Evolutionary conservation across 495 filamentous ascomycete species (phyloP), one percentile per base, ranked within the genome.

Genomic region (Saxispiralis lemnorum): DNA sequence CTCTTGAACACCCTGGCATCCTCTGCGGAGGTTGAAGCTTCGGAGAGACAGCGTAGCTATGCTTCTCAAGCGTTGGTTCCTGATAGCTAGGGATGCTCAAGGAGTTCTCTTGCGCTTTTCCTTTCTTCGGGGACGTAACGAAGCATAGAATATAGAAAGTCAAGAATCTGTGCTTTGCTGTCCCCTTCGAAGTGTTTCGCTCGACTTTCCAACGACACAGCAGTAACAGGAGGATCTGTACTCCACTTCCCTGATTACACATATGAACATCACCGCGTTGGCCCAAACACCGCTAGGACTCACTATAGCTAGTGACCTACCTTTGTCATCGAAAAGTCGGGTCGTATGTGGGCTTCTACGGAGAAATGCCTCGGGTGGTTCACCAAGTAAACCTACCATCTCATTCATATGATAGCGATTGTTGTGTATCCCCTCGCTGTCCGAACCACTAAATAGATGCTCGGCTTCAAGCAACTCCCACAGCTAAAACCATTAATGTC

Each of bases 91-190:
- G 55, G 54, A 44, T 64, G 51, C 15, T 35, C 31, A 28, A 62
- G 47, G 39, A 63, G 56, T 38, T 63, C 53, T 14, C 45, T 33
- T 17, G 61, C 60, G 30, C 42, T 59, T 28, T 51, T 47, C 44
- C 61, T 55, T 38, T 56, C 48, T 17, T 60, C 57, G 13, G 60
- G 60, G 21, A 52, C 39, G 60, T 59, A 64, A 35, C 38, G 46
- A 16, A 64, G 48, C 55, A 61, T 62, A 45, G 55, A 56, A 39
- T 52, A 36, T 28, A 63, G 35, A 35, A 64, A 63, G 17, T 53
- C 40, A 7, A 63, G 18, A 37, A 64, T 61, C 38, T 46, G 18
- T 15, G 7, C 31, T 37, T 59, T 59, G 19, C 59, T 49, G 16
- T 55, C 37, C 2, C 54, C 57, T 31, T 51, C 46, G 18, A 58